Conservation (phyloP, 352 stramenopile species). For the Discostella stelligera region DNA sequence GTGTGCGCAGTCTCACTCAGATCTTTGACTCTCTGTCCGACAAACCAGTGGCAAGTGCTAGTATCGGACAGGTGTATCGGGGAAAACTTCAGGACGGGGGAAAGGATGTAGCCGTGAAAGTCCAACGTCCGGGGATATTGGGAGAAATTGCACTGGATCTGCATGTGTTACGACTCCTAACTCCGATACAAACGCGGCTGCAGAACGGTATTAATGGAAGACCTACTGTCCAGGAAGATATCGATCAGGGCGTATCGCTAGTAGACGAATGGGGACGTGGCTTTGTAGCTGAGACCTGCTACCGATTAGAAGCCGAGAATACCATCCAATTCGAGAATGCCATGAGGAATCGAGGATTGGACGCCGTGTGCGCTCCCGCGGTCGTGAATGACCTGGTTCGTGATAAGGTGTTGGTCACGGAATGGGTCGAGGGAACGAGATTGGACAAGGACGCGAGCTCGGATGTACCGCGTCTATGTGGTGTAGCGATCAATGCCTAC, state of each 20-base stretch:
- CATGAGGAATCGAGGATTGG: constrained; percentile 63
- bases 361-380: constrained; percentile 68
- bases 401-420: constrained; percentile 75
- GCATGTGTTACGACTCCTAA: constrained; percentile 67
- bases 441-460: constrained; percentile 64
- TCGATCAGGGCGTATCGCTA: constrained; percentile 55
- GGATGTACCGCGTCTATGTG: constrained; percentile 78
- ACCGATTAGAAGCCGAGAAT: constrained; percentile 73
- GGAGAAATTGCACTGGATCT: constrained; percentile 82
- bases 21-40: constrained; percentile 46
- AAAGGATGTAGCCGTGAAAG: constrained; percentile 80
- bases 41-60: constrained; percentile 65
- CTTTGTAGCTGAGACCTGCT: constrained; percentile 80
- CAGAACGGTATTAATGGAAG: constrained; percentile 61
- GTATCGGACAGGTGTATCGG: constrained; percentile 77
- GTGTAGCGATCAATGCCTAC: constrained; percentile 81
- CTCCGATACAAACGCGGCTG: constrained; percentile 62
- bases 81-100: constrained; percentile 50
- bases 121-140: constrained; percentile 78
- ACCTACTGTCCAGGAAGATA: constrained; percentile 55
- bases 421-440: constrained; percentile 78
- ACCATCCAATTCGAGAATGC: constrained; percentile 67
- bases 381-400: constrained; percentile 56
- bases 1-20: constrained; percentile 21
- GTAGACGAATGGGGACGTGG: constrained; percentile 79